These are phyloP conservation scores for Candida tunisiensis DNA, from an alignment of 1,139 yeast species.

Conservation along the genomic window DNA sequence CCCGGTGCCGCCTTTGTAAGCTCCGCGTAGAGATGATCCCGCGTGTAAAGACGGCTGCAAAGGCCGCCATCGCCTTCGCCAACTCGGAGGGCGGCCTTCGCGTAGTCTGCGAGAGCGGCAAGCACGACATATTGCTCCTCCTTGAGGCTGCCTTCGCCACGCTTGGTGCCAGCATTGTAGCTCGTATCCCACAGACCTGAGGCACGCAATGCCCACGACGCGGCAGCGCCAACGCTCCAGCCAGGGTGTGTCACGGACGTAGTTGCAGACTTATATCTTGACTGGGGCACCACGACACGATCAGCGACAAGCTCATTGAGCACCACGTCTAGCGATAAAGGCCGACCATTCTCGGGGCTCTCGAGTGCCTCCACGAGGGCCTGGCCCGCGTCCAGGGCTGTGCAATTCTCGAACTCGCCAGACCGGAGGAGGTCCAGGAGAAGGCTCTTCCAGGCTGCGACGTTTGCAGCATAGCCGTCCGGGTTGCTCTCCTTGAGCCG, in stretches of 20 bases:
- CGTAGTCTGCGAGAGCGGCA: conserved; percentile 7
- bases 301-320: conserved; percentile 16
- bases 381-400: conserved; percentile 12
- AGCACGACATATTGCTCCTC: conserved; percentile 12
- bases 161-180: conserved; percentile 9
- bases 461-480: conserved; percentile 56
- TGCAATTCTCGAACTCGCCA: conserved; percentile 9
- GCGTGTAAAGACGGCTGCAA: no score
- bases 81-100: conserved; percentile 6
- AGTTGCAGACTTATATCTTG: conserved; percentile 4
- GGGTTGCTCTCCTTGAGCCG: conserved; percentile 35
- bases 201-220: conserved; percentile 10
- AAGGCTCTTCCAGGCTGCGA: conserved; percentile 41
- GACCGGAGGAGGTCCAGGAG: conserved; percentile 13
- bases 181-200: conserved; percentile 8
- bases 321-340: conserved; percentile 18
- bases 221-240: conserved; percentile 2
- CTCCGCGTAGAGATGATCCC: no score
- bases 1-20: no score
- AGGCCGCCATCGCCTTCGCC: background rate
- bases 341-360: conserved; percentile 15
- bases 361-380: conserved; percentile 12
- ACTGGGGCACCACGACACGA: conserved; percentile 11
- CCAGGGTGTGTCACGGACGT: conserved; percentile 5
- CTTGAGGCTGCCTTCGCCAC: conserved; percentile 8